These are phyloP conservation scores for Ascochyta koolunga DNA, from an alignment of 2,329 filamentous ascomycete genomes.

Conservation along the genomic window DNA sequence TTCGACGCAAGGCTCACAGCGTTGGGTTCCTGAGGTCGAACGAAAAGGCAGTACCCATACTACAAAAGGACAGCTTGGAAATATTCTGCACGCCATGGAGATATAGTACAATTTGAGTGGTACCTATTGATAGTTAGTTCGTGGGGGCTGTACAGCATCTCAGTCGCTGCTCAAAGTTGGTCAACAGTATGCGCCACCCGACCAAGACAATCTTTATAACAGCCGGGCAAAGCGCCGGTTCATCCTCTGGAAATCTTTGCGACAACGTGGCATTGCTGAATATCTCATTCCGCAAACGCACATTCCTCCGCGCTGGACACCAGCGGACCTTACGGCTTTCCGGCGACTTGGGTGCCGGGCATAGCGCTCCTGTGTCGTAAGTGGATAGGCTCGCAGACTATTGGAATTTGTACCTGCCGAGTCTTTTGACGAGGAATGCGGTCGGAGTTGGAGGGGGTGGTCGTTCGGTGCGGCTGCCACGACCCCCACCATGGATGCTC, in stretches of 20 bases:
- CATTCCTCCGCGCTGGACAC: background rate
- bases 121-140: no score
- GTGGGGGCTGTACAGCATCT: no score
- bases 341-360: background rate
- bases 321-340: background rate
- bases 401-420: background rate
- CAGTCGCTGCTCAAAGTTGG: no score
- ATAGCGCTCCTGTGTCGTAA: background rate
- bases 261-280: slow-evolving; percentile 1
- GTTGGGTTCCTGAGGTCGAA: no score
- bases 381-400: background rate
- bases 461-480: no score
- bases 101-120: no score
- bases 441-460: background rate
- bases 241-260: background rate
- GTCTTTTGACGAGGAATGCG: background rate
- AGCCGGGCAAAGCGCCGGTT: background rate
- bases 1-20: no score
- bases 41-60: no score
- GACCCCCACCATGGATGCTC: no score
- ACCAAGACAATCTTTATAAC: background rate
- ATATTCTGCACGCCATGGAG: no score
- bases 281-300: slow-evolving; percentile 6
- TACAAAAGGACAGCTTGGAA: no score
- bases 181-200: background rate